These are phyloP conservation scores for Marvania coccoides DNA, from an alignment of 139 green algal genomes.

Conservation along the genomic window DNA sequence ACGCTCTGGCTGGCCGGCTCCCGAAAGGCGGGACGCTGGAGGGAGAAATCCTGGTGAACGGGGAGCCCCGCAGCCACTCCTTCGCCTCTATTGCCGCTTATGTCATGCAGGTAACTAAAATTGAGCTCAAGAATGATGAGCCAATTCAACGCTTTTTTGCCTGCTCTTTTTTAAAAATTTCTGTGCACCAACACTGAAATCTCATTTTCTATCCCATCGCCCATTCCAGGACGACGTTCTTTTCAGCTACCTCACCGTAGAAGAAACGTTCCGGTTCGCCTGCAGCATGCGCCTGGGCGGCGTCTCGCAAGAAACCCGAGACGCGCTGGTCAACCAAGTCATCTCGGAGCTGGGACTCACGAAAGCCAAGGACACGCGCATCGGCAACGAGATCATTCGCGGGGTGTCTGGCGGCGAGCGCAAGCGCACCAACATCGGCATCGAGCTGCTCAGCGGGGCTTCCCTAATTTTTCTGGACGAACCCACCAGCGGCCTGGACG, in stretches of 20 bases:
- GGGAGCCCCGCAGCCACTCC: not conserved
- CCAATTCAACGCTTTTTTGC: no score
- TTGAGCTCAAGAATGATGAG: slow-evolving; percentile 63
- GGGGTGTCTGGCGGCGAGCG: slow-evolving; percentile 41
- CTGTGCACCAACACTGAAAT: no score
- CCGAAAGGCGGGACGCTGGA: slow-evolving; percentile 6
- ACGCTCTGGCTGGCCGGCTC: slow-evolving; percentile 25
- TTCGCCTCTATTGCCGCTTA: slow-evolving; percentile 13
- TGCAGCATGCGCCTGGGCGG: slow-evolving; percentile 35
- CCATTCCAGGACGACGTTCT: slow-evolving; percentile 70
- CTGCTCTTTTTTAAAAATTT: no score
- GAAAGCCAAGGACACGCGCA: slow-evolving; percentile 18
- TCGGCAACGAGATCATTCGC: slow-evolving; percentile 30
- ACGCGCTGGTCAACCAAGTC: slow-evolving; percentile 4
- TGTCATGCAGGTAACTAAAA: slow-evolving; percentile 15
- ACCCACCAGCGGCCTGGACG: slow-evolving; percentile 35
- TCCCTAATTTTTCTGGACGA: slow-evolving; percentile 42
- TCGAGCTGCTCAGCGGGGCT: slow-evolving; percentile 32
- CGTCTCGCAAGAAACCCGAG: slow-evolving; percentile 9
- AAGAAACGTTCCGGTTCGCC: slow-evolving; percentile 44
- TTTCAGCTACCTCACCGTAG: slow-evolving; percentile 42
- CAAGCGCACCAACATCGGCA: slow-evolving; percentile 28
- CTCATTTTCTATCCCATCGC: no score
- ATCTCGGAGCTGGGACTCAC: slow-evolving; percentile 28
- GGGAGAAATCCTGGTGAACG: slow-evolving; percentile 26